phyloP scores from a whole-genome alignment of 495 filamentous ascomycete genomes.

The Thozetella sp. region DNA sequence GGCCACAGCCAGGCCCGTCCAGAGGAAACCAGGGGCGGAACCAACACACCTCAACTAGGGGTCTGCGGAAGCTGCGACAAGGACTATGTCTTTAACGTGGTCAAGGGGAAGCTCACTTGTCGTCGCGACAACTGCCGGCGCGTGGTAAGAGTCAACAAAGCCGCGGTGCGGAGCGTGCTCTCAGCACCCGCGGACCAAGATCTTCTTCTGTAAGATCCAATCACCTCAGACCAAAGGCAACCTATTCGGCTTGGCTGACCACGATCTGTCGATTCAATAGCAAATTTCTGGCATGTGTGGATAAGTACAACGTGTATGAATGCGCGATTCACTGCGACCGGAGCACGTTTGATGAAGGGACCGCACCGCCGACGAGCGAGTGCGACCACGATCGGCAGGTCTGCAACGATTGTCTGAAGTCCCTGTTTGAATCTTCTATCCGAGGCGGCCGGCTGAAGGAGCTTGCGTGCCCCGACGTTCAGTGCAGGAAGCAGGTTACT shows the following conservation, averaged over 20 bases:
- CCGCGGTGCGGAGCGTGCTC: neutral
- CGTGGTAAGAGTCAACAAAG: neutral
- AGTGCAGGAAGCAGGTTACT: neutral
- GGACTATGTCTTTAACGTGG: neutral
- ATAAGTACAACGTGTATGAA: neutral
- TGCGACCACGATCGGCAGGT: conserved; percentile 1
- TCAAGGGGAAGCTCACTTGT: neutral
- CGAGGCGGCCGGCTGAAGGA: neutral
- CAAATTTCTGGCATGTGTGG: neutral
- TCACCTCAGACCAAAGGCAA: neutral
- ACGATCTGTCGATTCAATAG: neutral
- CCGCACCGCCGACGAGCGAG: neutral
- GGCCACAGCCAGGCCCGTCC: neutral
- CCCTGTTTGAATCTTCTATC: neutral
- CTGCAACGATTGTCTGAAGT: neutral
- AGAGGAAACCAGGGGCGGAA: neutral
- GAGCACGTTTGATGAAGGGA: neutral
- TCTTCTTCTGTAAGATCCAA: neutral
- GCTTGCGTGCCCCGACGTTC: neutral
- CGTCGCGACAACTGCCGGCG: neutral
- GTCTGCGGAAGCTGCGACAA: neutral
- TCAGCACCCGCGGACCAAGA: neutral
- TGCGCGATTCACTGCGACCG: neutral
- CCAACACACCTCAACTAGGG: neutral
- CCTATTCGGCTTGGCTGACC: neutral